These are phyloP conservation scores for Colletotrichum orbiculare DNA, from an alignment of 2,329 filamentous ascomycete genomes.

Conservation along the genomic window DNA sequence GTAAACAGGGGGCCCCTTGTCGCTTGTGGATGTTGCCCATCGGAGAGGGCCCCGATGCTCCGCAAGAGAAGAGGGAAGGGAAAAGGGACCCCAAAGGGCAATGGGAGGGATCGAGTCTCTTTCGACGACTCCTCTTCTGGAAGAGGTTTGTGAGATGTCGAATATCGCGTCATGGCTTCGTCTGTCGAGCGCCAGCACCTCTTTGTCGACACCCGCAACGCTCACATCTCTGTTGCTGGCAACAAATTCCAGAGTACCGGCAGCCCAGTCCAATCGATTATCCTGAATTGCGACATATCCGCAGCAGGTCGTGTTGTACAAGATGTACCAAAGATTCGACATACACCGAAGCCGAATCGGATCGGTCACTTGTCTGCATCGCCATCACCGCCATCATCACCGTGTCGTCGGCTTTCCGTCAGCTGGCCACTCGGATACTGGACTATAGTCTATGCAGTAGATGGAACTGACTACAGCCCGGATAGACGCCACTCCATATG, in stretches of 20 bases:
- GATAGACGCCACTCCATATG: too few species aligned
- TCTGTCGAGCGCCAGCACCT: not conserved
- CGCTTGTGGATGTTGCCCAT: slow-evolving; percentile 2
- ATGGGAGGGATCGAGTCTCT: slow-evolving; percentile 27
- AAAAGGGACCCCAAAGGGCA: not conserved
- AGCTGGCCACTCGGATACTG: too few species aligned
- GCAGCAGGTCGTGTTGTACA: slow-evolving; percentile 25
- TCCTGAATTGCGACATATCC: slow-evolving; percentile 15
- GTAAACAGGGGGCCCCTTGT: slow-evolving; percentile 11
- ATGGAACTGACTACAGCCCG: too few species aligned
- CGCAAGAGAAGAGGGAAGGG: slow-evolving; percentile 14
- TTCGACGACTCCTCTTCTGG: slow-evolving; percentile 9
- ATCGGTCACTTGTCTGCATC: not conserved
- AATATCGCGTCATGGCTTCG: not conserved
- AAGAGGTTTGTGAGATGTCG: slow-evolving; percentile 1
- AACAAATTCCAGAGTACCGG: not conserved
- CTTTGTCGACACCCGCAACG: not conserved
- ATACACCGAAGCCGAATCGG: not conserved
- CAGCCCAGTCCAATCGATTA: not conserved
- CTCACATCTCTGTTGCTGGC: not conserved
- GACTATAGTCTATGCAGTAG: too few species aligned
- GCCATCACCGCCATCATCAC: not conserved
- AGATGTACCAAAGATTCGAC: slow-evolving; percentile 22
- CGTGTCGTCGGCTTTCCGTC: not conserved
- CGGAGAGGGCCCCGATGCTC: slow-evolving; percentile 8